Percentiles rank a stretch among this genome's conserved stretches.
phyloP scores from a whole-genome alignment of 2,329 filamentous ascomycete species.

The Akanthomyces uredinophilus region DNA sequence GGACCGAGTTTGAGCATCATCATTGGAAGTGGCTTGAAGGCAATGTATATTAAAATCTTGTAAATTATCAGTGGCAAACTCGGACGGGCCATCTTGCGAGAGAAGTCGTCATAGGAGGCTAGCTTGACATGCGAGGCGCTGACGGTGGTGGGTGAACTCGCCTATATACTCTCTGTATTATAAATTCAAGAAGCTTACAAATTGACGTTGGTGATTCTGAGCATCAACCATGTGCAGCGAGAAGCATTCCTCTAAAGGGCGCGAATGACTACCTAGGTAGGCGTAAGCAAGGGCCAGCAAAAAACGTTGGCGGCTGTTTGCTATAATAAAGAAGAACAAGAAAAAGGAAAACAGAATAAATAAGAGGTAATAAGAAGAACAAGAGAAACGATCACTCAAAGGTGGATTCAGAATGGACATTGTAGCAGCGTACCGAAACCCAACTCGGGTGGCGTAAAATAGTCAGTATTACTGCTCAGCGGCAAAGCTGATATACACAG shows the following conservation, averaged over 20 bases:
- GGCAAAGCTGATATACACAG: too few species aligned
- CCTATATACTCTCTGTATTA: not conserved
- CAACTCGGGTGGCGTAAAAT: too few species aligned
- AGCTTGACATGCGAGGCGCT: not conserved
- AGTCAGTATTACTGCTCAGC: too few species aligned
- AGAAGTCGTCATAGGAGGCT: not conserved
- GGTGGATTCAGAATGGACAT: too few species aligned
- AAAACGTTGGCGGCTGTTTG: too few species aligned
- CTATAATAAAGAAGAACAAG: too few species aligned
- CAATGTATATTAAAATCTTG: not conserved
- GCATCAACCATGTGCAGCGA: not conserved
- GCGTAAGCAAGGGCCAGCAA: too few species aligned
- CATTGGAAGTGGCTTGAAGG: not conserved
- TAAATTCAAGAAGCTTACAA: not conserved
- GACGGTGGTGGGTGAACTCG: not conserved
- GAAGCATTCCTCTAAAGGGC: not conserved
- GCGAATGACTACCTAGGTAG: not conserved
- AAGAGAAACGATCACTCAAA: too few species aligned
- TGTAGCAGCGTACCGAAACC: too few species aligned
- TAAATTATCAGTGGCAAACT: not conserved
- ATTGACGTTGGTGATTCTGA: not conserved
- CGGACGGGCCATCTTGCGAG: not conserved
- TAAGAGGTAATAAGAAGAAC: too few species aligned
- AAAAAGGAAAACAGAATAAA: too few species aligned
- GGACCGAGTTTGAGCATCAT: not conserved